Base-by-base conservation (phyloP, 176 grass and related monocot species). In the Eremochloa ophiuroides region DNA sequence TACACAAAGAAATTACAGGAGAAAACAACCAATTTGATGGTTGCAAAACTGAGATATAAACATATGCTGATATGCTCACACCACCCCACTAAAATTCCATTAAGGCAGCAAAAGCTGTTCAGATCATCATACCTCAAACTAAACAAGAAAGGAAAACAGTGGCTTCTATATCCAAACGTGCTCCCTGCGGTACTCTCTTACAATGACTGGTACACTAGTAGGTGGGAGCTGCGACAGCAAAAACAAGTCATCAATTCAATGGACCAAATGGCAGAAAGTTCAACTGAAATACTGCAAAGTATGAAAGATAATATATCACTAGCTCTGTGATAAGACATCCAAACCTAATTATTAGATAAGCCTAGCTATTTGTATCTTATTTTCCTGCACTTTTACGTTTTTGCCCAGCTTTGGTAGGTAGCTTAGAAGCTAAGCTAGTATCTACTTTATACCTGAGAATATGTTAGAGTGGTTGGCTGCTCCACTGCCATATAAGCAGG, bases 141-240 rank as follows among this genome's bases (percentile, higher is more conserved):
- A 48, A 71, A 73, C 25, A 71, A 63, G 44, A 39, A 84, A 84
- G 29, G 53, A 77, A 71, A 87, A 59, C 30, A 44, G 22, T 18
- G 30, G 11, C 51, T 76, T 80, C 80, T 76, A 93, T 81, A 91
- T 89, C 86, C 81, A 85, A 37, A 89, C 69, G n/a, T 88, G 92
- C 59, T 97, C 94, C 83, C 78, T 88, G 66, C 89, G 85, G 82
- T 92, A 94, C 77, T 94, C 85, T 68, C 92, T 82, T 43, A 97
- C 87, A 80, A 94, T 91, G 51, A 92, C 94, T 40, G 92, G 94
- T 41, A 97, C 94, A 78, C 94, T 92, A 29, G 94, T 92, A 37
- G 94, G 92, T 71, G 92, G 94, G 58, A 97, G 89, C 94, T 97
- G 86, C 56, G 16, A 74, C 48, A 85, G 47, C 17, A 80, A 39